Percentiles rank a stretch among this genome's conserved stretches.
phyloP scores from a whole-genome alignment of 2,329 filamentous ascomycete genomes.

The Geosmithia putterillii region DNA sequence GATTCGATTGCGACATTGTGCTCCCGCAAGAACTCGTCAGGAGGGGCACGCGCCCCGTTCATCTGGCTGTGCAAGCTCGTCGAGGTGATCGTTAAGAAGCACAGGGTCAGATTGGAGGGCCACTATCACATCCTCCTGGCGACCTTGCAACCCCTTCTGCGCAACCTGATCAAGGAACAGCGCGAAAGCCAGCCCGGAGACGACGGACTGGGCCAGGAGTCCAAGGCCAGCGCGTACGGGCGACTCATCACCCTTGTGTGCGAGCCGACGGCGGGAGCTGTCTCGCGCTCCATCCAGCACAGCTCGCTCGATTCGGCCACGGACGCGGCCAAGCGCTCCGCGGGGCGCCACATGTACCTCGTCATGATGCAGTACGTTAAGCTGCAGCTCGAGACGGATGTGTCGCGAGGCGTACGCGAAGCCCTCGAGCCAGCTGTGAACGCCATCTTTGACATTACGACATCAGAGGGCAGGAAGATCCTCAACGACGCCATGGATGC shows the following conservation, averaged over 20 bases:
- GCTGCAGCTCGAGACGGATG: slow-evolving; percentile 43
- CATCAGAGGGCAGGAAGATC: slow-evolving; percentile 39
- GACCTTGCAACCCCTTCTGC: slow-evolving; percentile 42
- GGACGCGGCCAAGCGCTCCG: slow-evolving; percentile 47
- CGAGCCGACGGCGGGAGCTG: slow-evolving; percentile 44
- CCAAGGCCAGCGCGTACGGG: slow-evolving; percentile 38
- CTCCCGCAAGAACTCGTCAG: neutral
- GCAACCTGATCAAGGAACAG: slow-evolving; percentile 31
- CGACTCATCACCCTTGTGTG: slow-evolving; percentile 47
- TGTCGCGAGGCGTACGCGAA: slow-evolving; percentile 37
- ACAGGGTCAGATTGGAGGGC: slow-evolving; percentile 47
- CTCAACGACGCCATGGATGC: slow-evolving; percentile 48
- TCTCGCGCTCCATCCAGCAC: slow-evolving; percentile 31
- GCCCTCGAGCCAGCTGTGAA: slow-evolving; percentile 46
- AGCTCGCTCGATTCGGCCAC: slow-evolving; percentile 44
- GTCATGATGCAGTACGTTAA: slow-evolving; percentile 47
- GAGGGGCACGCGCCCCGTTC: slow-evolving; percentile 16
- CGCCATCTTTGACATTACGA: slow-evolving; percentile 45
- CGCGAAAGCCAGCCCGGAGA: slow-evolving; percentile 2
- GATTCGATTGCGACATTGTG: slow-evolving; percentile 26
- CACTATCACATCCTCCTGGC: slow-evolving; percentile 47
- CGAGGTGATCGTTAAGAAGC: slow-evolving; percentile 44
- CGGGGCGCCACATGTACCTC: slow-evolving; percentile 49
- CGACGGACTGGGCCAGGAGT: slow-evolving; percentile 17
- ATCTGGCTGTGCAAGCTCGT: slow-evolving; percentile 38